Evolutionary conservation across 2,329 filamentous ascomycete genomes (phyloP), one percentile per base, ranked within the genome.

Genomic region (Emydomyces testavorans): DNA sequence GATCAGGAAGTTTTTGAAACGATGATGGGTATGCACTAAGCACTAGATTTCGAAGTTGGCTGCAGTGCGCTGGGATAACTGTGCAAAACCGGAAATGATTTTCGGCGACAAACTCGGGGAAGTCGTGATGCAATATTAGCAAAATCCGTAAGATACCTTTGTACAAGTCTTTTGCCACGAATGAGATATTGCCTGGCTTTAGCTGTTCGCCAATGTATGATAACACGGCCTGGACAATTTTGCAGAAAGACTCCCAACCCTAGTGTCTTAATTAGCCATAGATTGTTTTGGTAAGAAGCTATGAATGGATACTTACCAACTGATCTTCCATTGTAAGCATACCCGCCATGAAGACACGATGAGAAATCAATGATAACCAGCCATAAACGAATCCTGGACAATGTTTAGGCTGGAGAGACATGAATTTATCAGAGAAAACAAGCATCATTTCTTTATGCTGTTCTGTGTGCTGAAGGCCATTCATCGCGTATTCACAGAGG

Each of bases 91-190:
- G 78, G 56, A 85, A 79, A 61, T 94, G 85, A 63, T 94, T 87
- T 57, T 89, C 85, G 4, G 85, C 83, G 35, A 98, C 70, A 65
- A 94, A 98, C 49, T 95, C 88, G 0, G 90, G 85, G 65, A 87
- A 96, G 64, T 98, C 92, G 61, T 96, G 92, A 56, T 94, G 85
- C 46, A 98, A 71, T 45, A 94, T 77, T 28, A 94, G 71, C 47
- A 96, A 70, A 51, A 95, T 77, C 60, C 93, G 88, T 40, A 94
- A 71, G 1, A 85, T 79, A 6, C 83, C 87, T 52, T 86, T 82
- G 64, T 94, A 95, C 52, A 94, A 78, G 47, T 90, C 85, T 62
- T 86, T 89, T 28, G 82, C 79, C 43, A 85, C 75, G 28, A 78
- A 72, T 2, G 80, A 74, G 13, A 87, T 75, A 50, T 80, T 80